Percentiles rank a stretch among this genome's conserved stretches.
phyloP scores from a whole-genome alignment of 441 rosid species.

The Populus hybrid region DNA sequence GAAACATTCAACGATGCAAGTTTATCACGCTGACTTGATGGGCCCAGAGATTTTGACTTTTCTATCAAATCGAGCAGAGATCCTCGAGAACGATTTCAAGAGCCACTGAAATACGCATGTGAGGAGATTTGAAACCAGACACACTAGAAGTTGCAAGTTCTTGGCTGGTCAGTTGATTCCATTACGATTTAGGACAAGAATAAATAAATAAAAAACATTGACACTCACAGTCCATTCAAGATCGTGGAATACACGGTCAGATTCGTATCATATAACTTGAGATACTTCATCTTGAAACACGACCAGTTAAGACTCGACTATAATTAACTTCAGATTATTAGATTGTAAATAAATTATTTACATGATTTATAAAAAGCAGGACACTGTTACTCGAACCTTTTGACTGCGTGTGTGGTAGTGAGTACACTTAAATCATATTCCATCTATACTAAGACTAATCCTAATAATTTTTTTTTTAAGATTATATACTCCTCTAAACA shows the following conservation, averaged over 20 bases:
- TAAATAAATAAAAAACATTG: too few species aligned
- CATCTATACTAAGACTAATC: too few species aligned
- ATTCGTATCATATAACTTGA: too few species aligned
- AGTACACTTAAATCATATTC: background rate
- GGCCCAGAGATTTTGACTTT: background rate
- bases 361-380: conserved; percentile 7
- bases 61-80: background rate
- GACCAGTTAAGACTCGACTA: background rate
- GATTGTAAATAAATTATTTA: background rate
- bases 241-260: conserved; percentile 2
- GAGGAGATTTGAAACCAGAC: background rate
- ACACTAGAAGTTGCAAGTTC: background rate
- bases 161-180: background rate
- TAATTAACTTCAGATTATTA: background rate
- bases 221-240: background rate
- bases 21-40: background rate
- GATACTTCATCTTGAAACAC: background rate
- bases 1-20: background rate
- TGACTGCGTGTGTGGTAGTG: conserved; percentile 14
- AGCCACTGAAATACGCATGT: background rate
- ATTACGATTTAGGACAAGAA: background rate
- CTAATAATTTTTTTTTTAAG: too few species aligned
- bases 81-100: background rate
- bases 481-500: too few species aligned
- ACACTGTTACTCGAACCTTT: conserved; percentile 21